Base-by-base conservation (phyloP, 2,329 filamentous ascomycete genomes). In the Colletotrichum australisinense region DNA sequence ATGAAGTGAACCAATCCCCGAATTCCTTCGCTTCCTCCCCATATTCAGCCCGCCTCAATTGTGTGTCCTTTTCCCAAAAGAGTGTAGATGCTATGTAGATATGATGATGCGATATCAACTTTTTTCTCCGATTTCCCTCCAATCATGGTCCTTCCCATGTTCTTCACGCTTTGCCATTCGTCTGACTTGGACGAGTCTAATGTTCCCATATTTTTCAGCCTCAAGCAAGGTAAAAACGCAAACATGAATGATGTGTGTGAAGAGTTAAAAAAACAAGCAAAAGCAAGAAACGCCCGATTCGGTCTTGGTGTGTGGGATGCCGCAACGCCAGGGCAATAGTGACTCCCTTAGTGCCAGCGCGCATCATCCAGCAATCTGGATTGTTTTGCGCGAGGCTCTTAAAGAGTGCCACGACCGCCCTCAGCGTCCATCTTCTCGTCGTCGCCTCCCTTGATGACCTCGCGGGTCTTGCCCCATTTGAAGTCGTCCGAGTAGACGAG, bases 381-480 rank as follows among this genome's bases (percentile, higher is more conserved):
- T 42, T 35, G 16, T 14, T 42, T 12, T 42, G 16, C 1, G 30
- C 32, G 3, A 42, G n/a, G 7, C n/a, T 56, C 9, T 76, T 46
- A 77, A 63, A 74, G 73, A 6, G 73, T 76, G 35, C 76, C 75
- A 19, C 76, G 72, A 5, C 76, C 74, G 24, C 76, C 76, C 19
- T 72, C 63, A n/a, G 62, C 76, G 42, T 77, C 76, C 11, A 69
- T 64, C 57, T 64, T 70, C 63, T 77, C 76, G 30, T 74, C 76
- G 6, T 78, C 42, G 7, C 42, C 78, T 3, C 75, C 79, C 12
- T 74, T 72, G 32, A 84, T 67, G 42, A 85, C 83, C 35, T 84
- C 82, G 2, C 83, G 77, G 1, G 85, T 86, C 78, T 86, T 86
- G 19, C 84, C 85, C 85, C 84, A 86, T 69, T 83, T 83, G 78